A percentile compares a stretch with the other conserved stretches of the same genome.
Conservation (phyloP, 2,329 filamentous ascomycete species). For the Botryotinia narcissicola region DNA sequence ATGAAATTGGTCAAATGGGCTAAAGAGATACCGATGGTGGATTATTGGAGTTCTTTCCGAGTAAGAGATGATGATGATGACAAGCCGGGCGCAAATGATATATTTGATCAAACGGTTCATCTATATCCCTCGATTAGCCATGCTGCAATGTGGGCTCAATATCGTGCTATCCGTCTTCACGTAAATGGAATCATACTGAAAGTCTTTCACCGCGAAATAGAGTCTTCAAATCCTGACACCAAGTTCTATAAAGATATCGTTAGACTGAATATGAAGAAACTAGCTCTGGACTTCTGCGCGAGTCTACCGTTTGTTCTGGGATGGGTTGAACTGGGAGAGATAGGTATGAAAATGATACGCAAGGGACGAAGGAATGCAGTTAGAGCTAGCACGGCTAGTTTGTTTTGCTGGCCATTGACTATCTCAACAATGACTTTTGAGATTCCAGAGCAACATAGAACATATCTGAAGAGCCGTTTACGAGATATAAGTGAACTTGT, state of each 20-base stretch:
- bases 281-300: background rate
- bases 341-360: background rate
- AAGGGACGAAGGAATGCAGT: background rate
- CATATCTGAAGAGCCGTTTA: background rate
- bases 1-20: background rate
- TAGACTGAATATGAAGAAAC: background rate
- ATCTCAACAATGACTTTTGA: background rate
- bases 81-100: background rate
- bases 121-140: background rate
- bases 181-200: background rate
- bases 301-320: background rate
- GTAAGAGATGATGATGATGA: background rate
- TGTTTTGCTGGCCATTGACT: background rate
- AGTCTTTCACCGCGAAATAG: background rate
- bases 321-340: background rate
- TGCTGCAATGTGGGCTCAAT: background rate
- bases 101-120: background rate
- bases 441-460: background rate
- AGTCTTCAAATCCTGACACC: background rate
- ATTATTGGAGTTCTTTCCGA: background rate
- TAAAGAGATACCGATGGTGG: background rate
- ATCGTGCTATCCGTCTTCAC: background rate
- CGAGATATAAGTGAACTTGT: background rate
- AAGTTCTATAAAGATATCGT: background rate
- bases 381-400: background rate